A percentile compares a stretch with the other conserved stretches of the same genome.
Evolutionary conservation across 116 monocot genomes (phyloP).

Genomic region (Papilionanthe hybrid): DNA sequence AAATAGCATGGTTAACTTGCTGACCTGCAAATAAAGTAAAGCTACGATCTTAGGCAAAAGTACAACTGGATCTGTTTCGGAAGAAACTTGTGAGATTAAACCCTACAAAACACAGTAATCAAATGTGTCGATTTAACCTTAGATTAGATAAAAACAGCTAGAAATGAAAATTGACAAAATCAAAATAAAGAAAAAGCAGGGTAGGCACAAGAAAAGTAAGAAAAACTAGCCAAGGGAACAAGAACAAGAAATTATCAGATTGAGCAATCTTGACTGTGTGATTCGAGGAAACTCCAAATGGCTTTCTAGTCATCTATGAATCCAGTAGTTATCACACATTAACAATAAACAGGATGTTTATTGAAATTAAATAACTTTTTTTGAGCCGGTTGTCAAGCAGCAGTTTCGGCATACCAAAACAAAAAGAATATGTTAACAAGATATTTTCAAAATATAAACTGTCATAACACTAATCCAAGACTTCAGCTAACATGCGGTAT

Average conservation of each 20-base stretch:
- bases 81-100: constrained; percentile 69
- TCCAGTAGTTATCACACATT: no score
- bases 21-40: constrained; percentile 83
- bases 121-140: not conserved
- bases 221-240: not conserved
- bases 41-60: constrained; percentile 77
- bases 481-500: not conserved
- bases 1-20: constrained; percentile 7
- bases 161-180: not conserved
- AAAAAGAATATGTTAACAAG: no score
- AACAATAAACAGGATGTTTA: no score
- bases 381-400: no score
- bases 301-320: not conserved
- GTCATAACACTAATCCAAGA: not conserved
- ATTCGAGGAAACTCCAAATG: not conserved
- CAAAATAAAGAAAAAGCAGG: no score
- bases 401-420: no score
- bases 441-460: not conserved
- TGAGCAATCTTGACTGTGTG: not conserved
- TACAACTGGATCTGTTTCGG: constrained; percentile 79
- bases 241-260: not conserved
- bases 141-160: not conserved
- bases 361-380: no score
- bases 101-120: constrained; percentile 37
- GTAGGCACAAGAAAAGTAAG: not conserved